These are phyloP conservation scores for Solanum arcanum DNA, from an alignment of 257 asterid genomes.

Conservation along the genomic window DNA sequence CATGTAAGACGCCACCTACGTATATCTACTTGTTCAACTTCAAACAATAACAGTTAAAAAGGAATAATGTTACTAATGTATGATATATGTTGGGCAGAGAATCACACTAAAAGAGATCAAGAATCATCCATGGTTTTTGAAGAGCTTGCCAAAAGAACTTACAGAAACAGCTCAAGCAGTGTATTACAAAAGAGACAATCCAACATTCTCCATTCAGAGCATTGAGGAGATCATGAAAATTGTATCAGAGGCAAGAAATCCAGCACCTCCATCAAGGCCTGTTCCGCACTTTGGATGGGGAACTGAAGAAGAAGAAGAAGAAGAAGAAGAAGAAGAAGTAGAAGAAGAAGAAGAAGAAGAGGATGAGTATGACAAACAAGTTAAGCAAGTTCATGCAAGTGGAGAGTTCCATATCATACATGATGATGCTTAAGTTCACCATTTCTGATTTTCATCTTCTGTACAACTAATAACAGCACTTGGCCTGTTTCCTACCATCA, in stretches of 20 bases:
- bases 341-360: slow-evolving; percentile 15
- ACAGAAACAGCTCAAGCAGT: slow-evolving; percentile 43
- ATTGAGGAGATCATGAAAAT: slow-evolving; percentile 66
- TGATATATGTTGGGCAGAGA: slow-evolving; percentile 22
- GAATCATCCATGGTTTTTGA: slow-evolving; percentile 56
- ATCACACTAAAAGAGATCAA: slow-evolving; percentile 41
- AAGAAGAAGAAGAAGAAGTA: neutral
- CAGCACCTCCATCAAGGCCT: slow-evolving; percentile 23
- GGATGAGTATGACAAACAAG: slow-evolving; percentile 60
- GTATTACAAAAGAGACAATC: slow-evolving; percentile 38
- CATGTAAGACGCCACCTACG: no score
- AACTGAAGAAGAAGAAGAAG: slow-evolving; percentile 30
- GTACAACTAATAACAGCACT: neutral
- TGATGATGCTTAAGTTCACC: neutral
- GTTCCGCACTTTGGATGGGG: slow-evolving; percentile 49
- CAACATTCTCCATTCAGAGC: slow-evolving; percentile 52
- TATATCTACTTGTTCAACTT: neutral
- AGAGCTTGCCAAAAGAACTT: slow-evolving; percentile 59
- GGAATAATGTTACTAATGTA: neutral
- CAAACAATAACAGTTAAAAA: no score
- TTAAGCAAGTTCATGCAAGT: slow-evolving; percentile 64
- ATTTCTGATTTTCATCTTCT: neutral
- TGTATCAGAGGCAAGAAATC: slow-evolving; percentile 49
- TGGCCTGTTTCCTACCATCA: neutral
- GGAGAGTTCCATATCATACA: slow-evolving; percentile 40